Conservation (phyloP, 257 asterid genomes). For the Solanum peruvianum region DNA sequence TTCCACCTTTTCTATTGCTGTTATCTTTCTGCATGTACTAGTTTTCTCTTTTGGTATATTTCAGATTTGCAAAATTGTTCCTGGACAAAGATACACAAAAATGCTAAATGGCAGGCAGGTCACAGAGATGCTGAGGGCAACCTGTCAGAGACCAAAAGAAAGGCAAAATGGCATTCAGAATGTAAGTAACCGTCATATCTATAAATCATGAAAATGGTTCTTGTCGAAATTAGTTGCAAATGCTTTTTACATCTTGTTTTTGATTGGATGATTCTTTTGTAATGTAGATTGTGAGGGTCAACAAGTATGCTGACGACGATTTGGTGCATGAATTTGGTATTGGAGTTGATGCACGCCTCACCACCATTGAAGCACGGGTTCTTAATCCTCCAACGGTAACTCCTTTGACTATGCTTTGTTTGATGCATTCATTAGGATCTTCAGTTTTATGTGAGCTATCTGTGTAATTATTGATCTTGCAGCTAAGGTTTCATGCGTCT, state of each 20-base stretch:
- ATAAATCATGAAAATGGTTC: background rate
- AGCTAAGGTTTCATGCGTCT: conserved; percentile 55
- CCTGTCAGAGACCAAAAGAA: conserved; percentile 48
- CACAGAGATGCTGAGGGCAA: conserved; percentile 45
- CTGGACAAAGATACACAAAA: conserved; percentile 47
- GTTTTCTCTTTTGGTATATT: background rate
- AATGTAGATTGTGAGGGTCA: conserved; percentile 30
- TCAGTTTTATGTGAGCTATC: background rate
- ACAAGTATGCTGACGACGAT: conserved; percentile 16
- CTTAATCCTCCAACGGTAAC: conserved; percentile 62
- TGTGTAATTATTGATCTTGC: background rate
- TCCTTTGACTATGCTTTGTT: background rate
- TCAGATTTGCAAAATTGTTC: conserved; percentile 46
- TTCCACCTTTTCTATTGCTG: background rate
- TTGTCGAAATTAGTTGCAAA: background rate
- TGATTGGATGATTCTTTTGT: background rate
- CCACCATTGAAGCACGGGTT: conserved; percentile 61
- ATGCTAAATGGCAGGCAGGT: conserved; percentile 61
- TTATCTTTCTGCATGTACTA: background rate
- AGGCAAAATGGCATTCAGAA: conserved; percentile 21
- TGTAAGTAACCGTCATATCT: conserved; percentile 8
- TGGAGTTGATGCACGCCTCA: conserved; percentile 21
- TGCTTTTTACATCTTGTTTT: background rate
- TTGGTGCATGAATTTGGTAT: conserved; percentile 58
- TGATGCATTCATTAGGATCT: background rate